Base-by-base conservation (phyloP, 2,329 filamentous ascomycete species). In the Xylaria sp. region DNA sequence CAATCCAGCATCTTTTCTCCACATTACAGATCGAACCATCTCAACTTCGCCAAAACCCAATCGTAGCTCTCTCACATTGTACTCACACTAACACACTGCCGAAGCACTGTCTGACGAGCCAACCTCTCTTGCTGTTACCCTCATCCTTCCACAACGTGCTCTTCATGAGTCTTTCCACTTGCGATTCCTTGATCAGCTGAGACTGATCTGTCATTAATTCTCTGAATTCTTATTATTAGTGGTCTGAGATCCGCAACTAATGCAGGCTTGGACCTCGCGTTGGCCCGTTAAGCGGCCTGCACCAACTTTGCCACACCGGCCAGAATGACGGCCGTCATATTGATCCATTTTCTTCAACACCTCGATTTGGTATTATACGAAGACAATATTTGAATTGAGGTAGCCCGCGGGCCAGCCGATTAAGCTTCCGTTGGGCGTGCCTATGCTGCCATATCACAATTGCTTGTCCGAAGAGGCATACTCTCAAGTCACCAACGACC, bases 261-360 rank as follows among this genome's bases (percentile, higher is more conserved):
- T 46, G 69, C 34, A 56, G 63, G 70, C 67, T 62, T 71, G 61
- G 61, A 23, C 28, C 44, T 23, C 52, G 10, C 63, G 70, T 70
- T 72, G 70, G 68, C 70, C 70, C 63, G 65, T 70, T 72, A 60
- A 50, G 70, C 70, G 70, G 55, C 68, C 70, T 68, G 68, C 52
- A 58, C 61, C 68, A 72, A 55, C 70, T 66, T 39, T 66, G 70
- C 70, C 70, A 68, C 70, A 66, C 61, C 63, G 61, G n/a, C 52
- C 52, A 55, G 52, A 37, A 18, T n/a, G 18, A n/a, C 28, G 28
- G 44, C 55, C 70, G 20, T 51, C 25, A 61, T 32, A 28, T 60
- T 51, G 37, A 65, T 48, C 25, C 41, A n/a, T 41, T 51, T 63
- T 71, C 68, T 66, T 67, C 62, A 72, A 65, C 62, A 13, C 23